Evolutionary conservation across 805 yeast genomes (phyloP).

Genomic region (Priceomyces castillae): DNA sequence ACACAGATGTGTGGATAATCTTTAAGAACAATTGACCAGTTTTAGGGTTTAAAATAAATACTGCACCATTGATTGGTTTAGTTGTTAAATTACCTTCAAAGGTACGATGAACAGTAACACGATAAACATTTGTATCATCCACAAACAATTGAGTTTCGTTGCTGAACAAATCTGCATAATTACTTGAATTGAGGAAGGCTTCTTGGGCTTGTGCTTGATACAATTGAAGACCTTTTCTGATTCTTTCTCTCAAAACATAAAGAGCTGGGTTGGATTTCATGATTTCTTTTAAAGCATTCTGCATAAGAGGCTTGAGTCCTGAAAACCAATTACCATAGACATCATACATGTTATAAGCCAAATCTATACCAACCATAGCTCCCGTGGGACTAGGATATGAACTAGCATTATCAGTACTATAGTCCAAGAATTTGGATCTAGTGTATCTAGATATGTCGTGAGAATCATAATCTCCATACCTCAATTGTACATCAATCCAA

Average conservation of each 20-base stretch:
- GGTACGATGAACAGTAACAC: constrained; percentile 89
- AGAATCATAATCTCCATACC: constrained; percentile 97
- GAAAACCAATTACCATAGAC: constrained; percentile 98
- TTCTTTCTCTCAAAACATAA: constrained; percentile 86
- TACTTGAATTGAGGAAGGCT: constrained; percentile 81
- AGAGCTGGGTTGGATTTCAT: constrained; percentile 95
- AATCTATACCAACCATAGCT: constrained; percentile 81
- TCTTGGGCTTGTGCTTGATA: constrained; percentile 94
- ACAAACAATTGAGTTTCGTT: constrained; percentile 80
- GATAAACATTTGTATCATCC: constrained; percentile 91
- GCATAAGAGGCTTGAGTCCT: constrained; percentile 85
- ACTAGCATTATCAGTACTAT: constrained; percentile 82
- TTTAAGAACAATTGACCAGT: constrained; percentile 88
- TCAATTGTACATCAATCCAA: constrained; percentile 93
- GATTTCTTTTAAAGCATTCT: constrained; percentile 87
- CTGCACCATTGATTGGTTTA: constrained; percentile 90
- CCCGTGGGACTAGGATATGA: constrained; percentile 94
- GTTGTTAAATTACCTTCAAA: constrained; percentile 91
- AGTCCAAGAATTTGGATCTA: constrained; percentile 88
- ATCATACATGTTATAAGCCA: constrained; percentile 94
- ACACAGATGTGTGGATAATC: constrained; percentile 88
- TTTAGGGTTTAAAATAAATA: constrained; percentile 84
- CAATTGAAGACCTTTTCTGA: constrained; percentile 88
- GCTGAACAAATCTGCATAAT: constrained; percentile 86
- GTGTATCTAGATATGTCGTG: constrained; percentile 95